Conservation (phyloP, 139 green algal genomes). For the Bryopsis sp. region DNA sequence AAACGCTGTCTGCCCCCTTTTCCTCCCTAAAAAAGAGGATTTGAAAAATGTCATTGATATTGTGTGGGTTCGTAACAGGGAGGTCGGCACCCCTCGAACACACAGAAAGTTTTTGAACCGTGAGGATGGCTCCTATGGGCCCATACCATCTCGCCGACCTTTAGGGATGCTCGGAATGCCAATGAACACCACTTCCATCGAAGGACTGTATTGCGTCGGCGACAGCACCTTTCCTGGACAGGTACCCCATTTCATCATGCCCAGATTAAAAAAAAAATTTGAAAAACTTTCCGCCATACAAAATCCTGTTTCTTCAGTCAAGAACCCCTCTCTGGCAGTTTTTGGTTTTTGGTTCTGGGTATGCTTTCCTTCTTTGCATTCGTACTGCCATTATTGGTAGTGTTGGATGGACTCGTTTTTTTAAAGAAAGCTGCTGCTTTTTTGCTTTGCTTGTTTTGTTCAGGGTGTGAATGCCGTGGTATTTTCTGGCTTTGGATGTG, state of each 20-base stretch:
- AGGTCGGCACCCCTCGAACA: slow-evolving; percentile 84
- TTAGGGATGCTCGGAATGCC: slow-evolving; percentile 92
- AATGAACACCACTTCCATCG: slow-evolving; percentile 73
- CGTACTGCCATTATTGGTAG: too few species aligned
- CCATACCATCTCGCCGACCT: slow-evolving; percentile 75
- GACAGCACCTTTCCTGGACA: slow-evolving; percentile 92
- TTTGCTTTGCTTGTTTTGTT: background rate
- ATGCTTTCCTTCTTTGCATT: too few species aligned
- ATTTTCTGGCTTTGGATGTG: slow-evolving; percentile 88
- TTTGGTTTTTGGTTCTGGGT: too few species aligned
- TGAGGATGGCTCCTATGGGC: slow-evolving; percentile 84
- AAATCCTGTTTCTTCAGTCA: background rate
- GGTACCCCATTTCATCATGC: slow-evolving; percentile 11
- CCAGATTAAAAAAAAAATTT: slow-evolving; percentile 1
- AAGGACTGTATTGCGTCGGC: slow-evolving; percentile 90
- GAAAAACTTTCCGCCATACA: background rate
- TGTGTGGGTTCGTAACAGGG: slow-evolving; percentile 21
- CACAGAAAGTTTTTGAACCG: slow-evolving; percentile 85
- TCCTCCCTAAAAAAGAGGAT: too few species aligned
- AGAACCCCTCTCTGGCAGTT: background rate
- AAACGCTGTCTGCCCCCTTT: too few species aligned
- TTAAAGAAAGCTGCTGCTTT: too few species aligned
- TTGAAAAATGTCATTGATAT: background rate
- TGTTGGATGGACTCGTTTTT: too few species aligned
- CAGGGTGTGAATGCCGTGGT: slow-evolving; percentile 91